These are phyloP conservation scores for Pseudovirgaria hyperparasitica DNA, from an alignment of 2,329 filamentous ascomycete genomes.

Conservation along the genomic window DNA sequence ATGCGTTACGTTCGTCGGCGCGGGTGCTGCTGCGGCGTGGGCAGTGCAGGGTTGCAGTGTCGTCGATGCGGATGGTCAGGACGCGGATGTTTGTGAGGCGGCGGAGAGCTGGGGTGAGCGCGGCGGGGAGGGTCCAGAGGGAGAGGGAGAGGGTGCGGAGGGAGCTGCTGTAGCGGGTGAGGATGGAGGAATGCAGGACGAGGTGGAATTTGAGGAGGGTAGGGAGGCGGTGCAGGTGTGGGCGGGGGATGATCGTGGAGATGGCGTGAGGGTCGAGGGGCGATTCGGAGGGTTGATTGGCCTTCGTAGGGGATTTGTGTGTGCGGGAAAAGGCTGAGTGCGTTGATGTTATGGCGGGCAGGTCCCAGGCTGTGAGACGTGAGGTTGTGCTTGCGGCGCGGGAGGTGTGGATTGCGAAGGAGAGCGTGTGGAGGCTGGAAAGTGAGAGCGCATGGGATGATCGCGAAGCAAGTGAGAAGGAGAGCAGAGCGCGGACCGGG, in stretches of 20 bases:
- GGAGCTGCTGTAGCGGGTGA: conserved; percentile 4
- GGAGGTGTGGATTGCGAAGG: conserved; percentile 62
- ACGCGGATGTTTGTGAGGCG: conserved; percentile 2
- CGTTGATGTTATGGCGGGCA: too few relatives aligned
- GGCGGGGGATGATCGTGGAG: too few relatives aligned
- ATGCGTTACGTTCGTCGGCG: too few relatives aligned
- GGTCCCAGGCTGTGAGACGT: too few relatives aligned
- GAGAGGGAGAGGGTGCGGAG: conserved; percentile 6
- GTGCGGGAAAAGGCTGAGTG: too few relatives aligned
- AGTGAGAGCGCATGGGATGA: conserved; percentile 7
- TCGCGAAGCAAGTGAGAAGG: conserved; percentile 9
- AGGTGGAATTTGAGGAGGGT: conserved; percentile 6
- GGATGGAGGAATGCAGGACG: conserved; percentile 4
- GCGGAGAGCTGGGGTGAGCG: conserved; percentile 5
- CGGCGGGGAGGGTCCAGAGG: conserved; percentile 5
- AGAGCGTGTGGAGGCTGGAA: conserved; percentile 46
- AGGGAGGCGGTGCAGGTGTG: too few relatives aligned
- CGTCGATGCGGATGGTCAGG: conserved; percentile 1
- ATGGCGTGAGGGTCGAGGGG: too few relatives aligned
- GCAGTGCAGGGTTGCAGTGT: background rate
- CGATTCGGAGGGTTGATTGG: too few relatives aligned
- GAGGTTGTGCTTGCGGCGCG: conserved; percentile 21
- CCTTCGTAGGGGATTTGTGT: too few relatives aligned
- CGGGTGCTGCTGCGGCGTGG: too few relatives aligned
- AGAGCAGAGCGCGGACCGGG: conserved; percentile 9